These are phyloP conservation scores for Drechslerella stenobrocha DNA, from an alignment of 2,329 filamentous ascomycete species.

Conservation along the genomic window DNA sequence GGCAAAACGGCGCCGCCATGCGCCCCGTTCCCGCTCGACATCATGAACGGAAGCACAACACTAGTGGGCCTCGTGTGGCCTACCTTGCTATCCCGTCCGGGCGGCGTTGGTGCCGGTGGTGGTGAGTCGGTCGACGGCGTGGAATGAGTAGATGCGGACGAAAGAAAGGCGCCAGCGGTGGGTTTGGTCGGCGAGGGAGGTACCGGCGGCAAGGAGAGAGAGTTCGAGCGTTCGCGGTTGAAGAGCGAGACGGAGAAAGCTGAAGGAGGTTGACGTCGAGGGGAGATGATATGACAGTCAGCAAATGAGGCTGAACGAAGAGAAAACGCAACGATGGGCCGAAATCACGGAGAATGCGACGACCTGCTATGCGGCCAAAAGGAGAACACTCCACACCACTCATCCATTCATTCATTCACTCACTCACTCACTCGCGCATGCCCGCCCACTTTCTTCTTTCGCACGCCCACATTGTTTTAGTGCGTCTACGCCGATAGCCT, in stretches of 20 bases:
- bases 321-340: not conserved
- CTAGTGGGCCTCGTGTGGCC: slow-evolving; percentile 72
- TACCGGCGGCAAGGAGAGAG: slow-evolving; percentile 4
- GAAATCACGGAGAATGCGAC: slow-evolving; percentile 10
- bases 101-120: slow-evolving; percentile 34
- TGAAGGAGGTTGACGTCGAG: slow-evolving; percentile 8
- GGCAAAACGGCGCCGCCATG: slow-evolving; percentile 72
- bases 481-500: slow-evolving; percentile 15
- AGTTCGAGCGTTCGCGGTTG: slow-evolving; percentile 52
- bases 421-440: slow-evolving; percentile 23
- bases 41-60: slow-evolving; percentile 73
- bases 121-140: slow-evolving; percentile 50
- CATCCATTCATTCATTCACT: not conserved
- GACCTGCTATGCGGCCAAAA: slow-evolving; percentile 13
- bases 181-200: slow-evolving; percentile 41
- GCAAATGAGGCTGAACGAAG: slow-evolving; percentile 17
- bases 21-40: slow-evolving; percentile 20
- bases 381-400: slow-evolving; percentile 19
- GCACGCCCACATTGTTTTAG: slow-evolving; percentile 31
- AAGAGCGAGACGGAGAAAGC: slow-evolving; percentile 43
- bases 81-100: slow-evolving; percentile 54
- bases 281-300: slow-evolving; percentile 1
- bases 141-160: slow-evolving; percentile 48
- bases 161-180: slow-evolving; percentile 40
- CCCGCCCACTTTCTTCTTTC: no score